These are phyloP conservation scores for Kodamaea suecica DNA, from an alignment of 1,139 yeast species.

Conservation along the genomic window DNA sequence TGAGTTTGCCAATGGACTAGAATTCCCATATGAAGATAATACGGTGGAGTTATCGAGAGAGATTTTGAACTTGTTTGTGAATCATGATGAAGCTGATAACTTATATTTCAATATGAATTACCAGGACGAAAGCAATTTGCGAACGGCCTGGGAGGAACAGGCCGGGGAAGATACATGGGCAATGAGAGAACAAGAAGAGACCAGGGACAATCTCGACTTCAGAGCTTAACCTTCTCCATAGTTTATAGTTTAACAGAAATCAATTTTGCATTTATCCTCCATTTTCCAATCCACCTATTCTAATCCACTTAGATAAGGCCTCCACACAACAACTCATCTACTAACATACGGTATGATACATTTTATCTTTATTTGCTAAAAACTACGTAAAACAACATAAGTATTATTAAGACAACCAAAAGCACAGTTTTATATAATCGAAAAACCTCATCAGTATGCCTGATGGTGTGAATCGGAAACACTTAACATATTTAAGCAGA, in stretches of 20 bases:
- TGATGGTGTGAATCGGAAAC: no score
- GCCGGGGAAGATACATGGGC: no score
- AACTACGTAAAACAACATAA: constrained; percentile 8
- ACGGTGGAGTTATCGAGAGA: constrained; percentile 70
- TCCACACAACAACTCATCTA: neutral
- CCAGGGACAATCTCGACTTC: no score
- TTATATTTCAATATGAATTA: constrained; percentile 63
- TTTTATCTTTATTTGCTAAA: constrained; percentile 9
- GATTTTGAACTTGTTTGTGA: constrained; percentile 63
- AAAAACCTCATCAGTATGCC: constrained; percentile 3
- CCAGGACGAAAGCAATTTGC: constrained; percentile 29
- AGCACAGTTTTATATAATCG: neutral
- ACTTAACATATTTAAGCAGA: constrained; percentile 28
- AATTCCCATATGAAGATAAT: constrained; percentile 59
- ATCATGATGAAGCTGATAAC: constrained; percentile 78
- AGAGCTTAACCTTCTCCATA: no score
- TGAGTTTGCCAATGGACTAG: constrained; percentile 55
- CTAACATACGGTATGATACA: constrained; percentile 8
- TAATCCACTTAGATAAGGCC: no score
- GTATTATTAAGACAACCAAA: constrained; percentile 6
- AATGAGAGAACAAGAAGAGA: no score
- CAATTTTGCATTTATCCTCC: no score
- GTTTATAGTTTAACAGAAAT: no score
- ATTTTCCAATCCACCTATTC: no score
- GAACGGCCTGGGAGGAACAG: no score